phyloP scores from a whole-genome alignment of 345 rosid genomes.

The Erysimum cheiranthoides region DNA sequence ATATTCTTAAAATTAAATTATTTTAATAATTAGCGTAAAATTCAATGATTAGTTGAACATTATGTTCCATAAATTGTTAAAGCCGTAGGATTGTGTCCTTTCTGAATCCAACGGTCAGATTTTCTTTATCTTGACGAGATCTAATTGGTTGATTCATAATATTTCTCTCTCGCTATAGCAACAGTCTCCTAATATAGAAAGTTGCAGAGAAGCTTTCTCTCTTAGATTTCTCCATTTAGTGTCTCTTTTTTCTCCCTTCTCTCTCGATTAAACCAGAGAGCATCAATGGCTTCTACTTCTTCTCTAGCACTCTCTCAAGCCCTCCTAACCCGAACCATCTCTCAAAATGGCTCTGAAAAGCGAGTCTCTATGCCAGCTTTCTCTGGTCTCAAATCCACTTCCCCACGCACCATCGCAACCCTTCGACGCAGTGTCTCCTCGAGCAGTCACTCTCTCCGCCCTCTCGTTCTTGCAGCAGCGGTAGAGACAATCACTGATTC shows the following conservation, averaged over 20 bases:
- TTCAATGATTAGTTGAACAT: not conserved
- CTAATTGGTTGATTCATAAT: not conserved
- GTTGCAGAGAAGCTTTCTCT: conserved; percentile 12
- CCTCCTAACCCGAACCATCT: conserved; percentile 54
- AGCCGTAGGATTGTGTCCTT: conserved; percentile 47
- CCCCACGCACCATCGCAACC: conserved; percentile 30
- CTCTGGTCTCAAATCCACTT: conserved; percentile 58
- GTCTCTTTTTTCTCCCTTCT: conserved; percentile 3
- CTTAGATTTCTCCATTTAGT: no score
- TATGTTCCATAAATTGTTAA: not conserved
- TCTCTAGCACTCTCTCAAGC: conserved; percentile 63
- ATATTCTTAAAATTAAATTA: not conserved
- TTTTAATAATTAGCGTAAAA: not conserved
- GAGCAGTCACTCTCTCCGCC: conserved; percentile 42
- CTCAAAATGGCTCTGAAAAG: conserved; percentile 49
- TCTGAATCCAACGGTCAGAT: conserved; percentile 53
- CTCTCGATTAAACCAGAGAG: conserved; percentile 22
- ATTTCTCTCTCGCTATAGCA: not conserved
- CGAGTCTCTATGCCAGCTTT: conserved; percentile 54
- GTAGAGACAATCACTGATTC: conserved; percentile 69
- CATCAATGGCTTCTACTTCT: conserved; percentile 62
- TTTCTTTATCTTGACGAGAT: conserved; percentile 23
- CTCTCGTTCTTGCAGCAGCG: conserved; percentile 51
- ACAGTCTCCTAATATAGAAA: not conserved
- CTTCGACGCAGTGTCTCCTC: conserved; percentile 38